phyloP scores from a whole-genome alignment of 768 basidiomycete species.

The Daedaleopsis nitida region DNA sequence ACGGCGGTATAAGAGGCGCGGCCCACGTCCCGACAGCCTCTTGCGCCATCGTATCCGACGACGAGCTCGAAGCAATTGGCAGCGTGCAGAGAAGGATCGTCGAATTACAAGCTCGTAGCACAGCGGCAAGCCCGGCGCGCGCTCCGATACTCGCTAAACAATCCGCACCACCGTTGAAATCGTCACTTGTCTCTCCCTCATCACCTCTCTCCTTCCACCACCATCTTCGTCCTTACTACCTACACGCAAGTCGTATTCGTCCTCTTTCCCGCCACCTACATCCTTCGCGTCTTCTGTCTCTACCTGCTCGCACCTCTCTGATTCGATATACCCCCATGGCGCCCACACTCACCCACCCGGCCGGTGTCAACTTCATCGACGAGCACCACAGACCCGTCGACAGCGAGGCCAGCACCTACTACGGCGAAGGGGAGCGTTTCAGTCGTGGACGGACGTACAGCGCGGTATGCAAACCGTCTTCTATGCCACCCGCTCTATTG shows the following conservation, averaged over 20 bases:
- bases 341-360: constrained; percentile 63
- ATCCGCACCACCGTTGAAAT: constrained; percentile 11
- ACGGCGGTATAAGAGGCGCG: constrained; percentile 10
- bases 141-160: constrained; percentile 16
- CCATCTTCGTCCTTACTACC: constrained; percentile 8
- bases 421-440: constrained; percentile 77
- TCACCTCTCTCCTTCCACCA: constrained; percentile 9
- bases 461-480: constrained; percentile 53
- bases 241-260: constrained; percentile 7
- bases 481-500: not conserved
- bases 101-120: constrained; percentile 2
- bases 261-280: not conserved
- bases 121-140: constrained; percentile 7
- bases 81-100: constrained; percentile 1
- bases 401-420: constrained; percentile 78
- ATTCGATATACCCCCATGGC: constrained; percentile 48
- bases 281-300: not conserved
- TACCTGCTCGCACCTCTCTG: not conserved
- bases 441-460: constrained; percentile 89
- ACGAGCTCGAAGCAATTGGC: not conserved
- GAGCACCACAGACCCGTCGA: constrained; percentile 55
- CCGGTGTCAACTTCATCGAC: constrained; percentile 67
- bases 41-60: constrained; percentile 5
- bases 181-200: constrained; percentile 10
- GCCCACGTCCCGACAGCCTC: not conserved